Percentiles rank a stretch among this genome's conserved stretches.
phyloP scores from a whole-genome alignment of 1,139 yeast genomes.

The Pichia kudriavzevii region DNA sequence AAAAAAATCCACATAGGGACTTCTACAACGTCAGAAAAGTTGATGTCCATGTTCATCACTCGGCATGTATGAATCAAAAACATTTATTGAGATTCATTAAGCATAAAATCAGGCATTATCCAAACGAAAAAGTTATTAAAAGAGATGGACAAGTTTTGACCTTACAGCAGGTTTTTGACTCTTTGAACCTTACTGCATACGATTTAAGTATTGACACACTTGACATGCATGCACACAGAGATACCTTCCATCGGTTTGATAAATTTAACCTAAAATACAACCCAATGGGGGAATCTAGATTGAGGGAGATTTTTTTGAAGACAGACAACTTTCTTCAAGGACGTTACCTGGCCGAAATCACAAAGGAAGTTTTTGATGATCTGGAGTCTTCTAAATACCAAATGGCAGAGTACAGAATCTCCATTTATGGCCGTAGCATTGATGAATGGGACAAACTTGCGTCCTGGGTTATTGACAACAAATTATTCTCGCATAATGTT shows the following conservation, averaged over 20 bases:
- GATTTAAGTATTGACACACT: conserved; percentile 93
- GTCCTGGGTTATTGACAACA: conserved; percentile 89
- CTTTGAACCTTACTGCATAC: conserved; percentile 84
- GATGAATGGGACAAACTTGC: conserved; percentile 97
- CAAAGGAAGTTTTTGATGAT: conserved; percentile 89
- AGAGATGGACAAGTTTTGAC: conserved; percentile 92
- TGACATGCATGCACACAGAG: conserved; percentile 99
- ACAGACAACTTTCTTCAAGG: conserved; percentile 93
- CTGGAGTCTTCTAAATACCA: conserved; percentile 92
- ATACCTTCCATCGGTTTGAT: conserved; percentile 95
- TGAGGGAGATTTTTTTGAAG: conserved; percentile 90
- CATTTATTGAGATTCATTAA: conserved; percentile 91
- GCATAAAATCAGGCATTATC: conserved; percentile 72
- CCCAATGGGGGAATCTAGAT: conserved; percentile 95
- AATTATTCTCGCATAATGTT: conserved; percentile 84
- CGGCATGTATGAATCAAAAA: conserved; percentile 98
- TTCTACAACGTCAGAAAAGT: conserved; percentile 97
- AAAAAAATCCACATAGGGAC: conserved; percentile 87
- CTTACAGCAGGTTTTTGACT: conserved; percentile 77
- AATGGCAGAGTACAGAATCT: conserved; percentile 92
- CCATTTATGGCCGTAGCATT: conserved; percentile 81
- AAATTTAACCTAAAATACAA: conserved; percentile 95
- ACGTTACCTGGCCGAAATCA: conserved; percentile 82
- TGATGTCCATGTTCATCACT: conserved; percentile 97
- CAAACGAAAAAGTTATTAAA: conserved; percentile 83